Base-by-base conservation (phyloP, 1,139 yeast genomes). In the Spencermartinsiella ligniputridi region DNA sequence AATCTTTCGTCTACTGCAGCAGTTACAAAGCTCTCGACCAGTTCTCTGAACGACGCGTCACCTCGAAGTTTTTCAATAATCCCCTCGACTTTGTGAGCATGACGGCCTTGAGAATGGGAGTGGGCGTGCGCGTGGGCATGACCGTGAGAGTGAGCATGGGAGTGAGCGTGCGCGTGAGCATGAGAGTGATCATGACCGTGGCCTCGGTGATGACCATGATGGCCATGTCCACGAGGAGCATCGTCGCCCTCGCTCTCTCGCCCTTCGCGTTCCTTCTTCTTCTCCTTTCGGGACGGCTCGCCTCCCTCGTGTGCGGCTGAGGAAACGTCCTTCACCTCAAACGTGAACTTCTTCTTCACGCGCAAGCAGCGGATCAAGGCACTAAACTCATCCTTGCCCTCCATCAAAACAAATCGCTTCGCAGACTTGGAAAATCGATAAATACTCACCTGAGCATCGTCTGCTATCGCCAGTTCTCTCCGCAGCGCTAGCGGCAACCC, bases 281-380 rank as follows among this genome's bases (percentile, higher is more conserved):
- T 15, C 15, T 11, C 32, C 12, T 8, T 20, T 5, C 16, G 20
- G 36, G 18, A 6, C 11, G 19, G 20, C 5, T n/a, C 36, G 5
- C 20, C 13, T 17, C 22, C 20, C 20, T 33, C n/a, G 6, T 6
- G 8, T 4, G 8, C 19, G 20, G 8, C 36, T 4, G 8, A 6
- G 6, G 11, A 17, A 6, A 29, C 27, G 19, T 38, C 45, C 25
- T 37, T 29, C 9, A 51, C 49, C n/a, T 32, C 35, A 29, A 54
- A 55, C 24, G 45, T 32, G 35, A 55, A 47, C 36, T 58, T 61
- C 24, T 54, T 53, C 52, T 68, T 68, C 36, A 69, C 73, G 27
- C 57, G 52, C 33, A 69, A 50, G 19, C 79, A 74, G 49, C 82
- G 67, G 27, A 60, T 56, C 48, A 78, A 62, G 13, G 74, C 64